Base-by-base conservation (phyloP, 352 stramenopile genomes). In the Phytophthora quininea region DNA sequence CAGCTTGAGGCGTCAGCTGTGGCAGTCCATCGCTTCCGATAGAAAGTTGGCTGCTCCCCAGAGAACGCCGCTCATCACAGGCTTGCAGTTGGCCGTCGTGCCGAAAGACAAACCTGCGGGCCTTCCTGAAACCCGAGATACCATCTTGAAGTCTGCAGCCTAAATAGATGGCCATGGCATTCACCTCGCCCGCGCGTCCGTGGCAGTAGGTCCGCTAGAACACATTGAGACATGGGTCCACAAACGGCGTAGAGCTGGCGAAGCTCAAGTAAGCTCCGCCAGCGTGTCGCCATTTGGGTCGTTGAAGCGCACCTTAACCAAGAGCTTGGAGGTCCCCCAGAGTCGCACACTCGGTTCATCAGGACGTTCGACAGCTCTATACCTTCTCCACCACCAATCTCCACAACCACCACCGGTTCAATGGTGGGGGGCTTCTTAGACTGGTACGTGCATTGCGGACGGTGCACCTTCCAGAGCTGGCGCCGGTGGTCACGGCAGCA, bases 11-110 rank as follows among this genome's bases (percentile, higher is more conserved):
- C 31, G 68, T 56, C 46, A 48, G 52, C 40, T 51, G n/a, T 65
- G 66, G 24, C 62, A 73, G n/a, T 58, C 54, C 66, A 70, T 73
- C 3, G 40, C 54, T 32, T 70, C 61, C 6, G 58, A 62, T 12
- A 70, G 6, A 27, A 73, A 73, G 35, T 59, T 62, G 3, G 42
- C 49, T 9, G 60, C 60, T 38, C 60, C 58, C 54, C 66, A 73
- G 10, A 70, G 48, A 42, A 66, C 54, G 31, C 58, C 64, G 49
- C 54, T 69, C 7, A 61, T 66, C 3, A 73, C 66, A 2, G 60
- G 61, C 33, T 50, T 9, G 2, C 15, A 14, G 3, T 30, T 7
- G 4, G 15, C 24, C 10, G 46, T 52, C 24, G 15, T 52, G 11
- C 46, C 46, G 8, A 52, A 33, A 14, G 33, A 52, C 9, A 52